A percentile compares a stretch with the other conserved stretches of the same genome.
These are phyloP conservation scores for Colletotrichum noveboracense DNA, from an alignment of 2,329 filamentous ascomycete species.

Conservation along the genomic window DNA sequence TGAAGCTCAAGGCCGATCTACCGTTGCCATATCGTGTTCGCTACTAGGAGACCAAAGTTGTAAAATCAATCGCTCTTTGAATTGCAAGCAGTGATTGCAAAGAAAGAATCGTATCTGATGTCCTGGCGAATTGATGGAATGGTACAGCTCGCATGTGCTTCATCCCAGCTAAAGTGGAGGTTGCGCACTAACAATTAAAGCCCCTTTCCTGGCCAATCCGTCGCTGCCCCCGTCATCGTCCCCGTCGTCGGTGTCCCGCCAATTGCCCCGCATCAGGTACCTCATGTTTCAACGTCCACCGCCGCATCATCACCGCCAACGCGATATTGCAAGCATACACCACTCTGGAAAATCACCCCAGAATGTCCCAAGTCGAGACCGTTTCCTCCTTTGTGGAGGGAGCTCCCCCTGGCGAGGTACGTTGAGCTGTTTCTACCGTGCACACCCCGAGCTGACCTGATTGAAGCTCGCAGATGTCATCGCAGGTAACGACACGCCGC, in stretches of 20 bases:
- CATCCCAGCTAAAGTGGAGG: not conserved
- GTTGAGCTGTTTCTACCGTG: constrained; percentile 28
- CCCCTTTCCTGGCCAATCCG: constrained; percentile 17
- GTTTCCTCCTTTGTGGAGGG: constrained; percentile 90
- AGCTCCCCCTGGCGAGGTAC: constrained; percentile 94
- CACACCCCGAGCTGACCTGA: constrained; percentile 24
- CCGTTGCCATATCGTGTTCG: not conserved
- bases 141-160: not conserved
- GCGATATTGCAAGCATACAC: not conserved
- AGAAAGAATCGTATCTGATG: not conserved
- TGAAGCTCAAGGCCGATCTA: not conserved
- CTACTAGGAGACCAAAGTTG: not conserved
- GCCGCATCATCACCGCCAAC: constrained; percentile 3
- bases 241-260: constrained; percentile 1
- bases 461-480: constrained; percentile 84
- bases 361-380: constrained; percentile 52
- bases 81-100: not conserved
- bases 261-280: constrained; percentile 18
- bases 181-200: constrained; percentile 14
- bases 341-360: constrained; percentile 32
- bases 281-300: constrained; percentile 16
- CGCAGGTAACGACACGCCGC: constrained; percentile 63
- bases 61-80: not conserved
- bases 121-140: not conserved
- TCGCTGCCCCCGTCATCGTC: not conserved